Evolutionary conservation across 495 filamentous ascomycete species (phyloP).

Genomic region (Aspergillus asperescens): DNA sequence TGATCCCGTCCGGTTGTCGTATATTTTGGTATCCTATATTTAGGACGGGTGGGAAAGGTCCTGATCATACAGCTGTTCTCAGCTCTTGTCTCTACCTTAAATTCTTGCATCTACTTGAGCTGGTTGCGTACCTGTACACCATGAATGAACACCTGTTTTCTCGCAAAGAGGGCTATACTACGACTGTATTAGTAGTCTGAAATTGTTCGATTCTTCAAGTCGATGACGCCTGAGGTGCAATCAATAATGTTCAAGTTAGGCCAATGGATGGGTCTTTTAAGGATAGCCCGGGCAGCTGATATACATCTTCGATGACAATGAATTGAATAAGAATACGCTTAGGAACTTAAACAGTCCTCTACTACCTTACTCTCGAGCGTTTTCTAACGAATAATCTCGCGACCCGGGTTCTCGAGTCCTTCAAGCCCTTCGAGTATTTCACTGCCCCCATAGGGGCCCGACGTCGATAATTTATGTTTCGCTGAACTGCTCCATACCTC

Average conservation of each 20-base stretch:
- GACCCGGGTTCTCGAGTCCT: constrained; percentile 73
- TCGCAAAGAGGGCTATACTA: background rate
- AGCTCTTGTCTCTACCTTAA: constrained; percentile 1
- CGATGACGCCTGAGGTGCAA: background rate
- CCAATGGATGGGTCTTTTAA: background rate
- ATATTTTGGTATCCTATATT: constrained; percentile 5
- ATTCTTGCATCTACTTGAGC: constrained; percentile 12
- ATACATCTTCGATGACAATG: background rate
- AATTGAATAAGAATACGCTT: constrained; percentile 3
- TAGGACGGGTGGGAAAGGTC: background rate
- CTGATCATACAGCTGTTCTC: background rate
- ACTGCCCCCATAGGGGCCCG: constrained; percentile 75
- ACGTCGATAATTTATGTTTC: constrained; percentile 50
- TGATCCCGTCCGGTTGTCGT: background rate
- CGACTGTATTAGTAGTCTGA: background rate
- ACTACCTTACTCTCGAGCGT: background rate
- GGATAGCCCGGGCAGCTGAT: background rate
- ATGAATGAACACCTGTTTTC: background rate
- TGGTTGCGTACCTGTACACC: constrained; percentile 8
- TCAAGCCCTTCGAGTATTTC: constrained; percentile 81
- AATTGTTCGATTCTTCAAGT: background rate
- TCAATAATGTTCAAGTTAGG: background rate
- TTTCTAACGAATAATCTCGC: constrained; percentile 37
- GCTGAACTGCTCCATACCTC: constrained; percentile 76
- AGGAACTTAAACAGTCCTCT: background rate